Percentiles rank a stretch among this genome's conserved stretches.
Conservation (phyloP, 2,329 filamentous ascomycete genomes). For the Alternaria angustiovoidea region DNA sequence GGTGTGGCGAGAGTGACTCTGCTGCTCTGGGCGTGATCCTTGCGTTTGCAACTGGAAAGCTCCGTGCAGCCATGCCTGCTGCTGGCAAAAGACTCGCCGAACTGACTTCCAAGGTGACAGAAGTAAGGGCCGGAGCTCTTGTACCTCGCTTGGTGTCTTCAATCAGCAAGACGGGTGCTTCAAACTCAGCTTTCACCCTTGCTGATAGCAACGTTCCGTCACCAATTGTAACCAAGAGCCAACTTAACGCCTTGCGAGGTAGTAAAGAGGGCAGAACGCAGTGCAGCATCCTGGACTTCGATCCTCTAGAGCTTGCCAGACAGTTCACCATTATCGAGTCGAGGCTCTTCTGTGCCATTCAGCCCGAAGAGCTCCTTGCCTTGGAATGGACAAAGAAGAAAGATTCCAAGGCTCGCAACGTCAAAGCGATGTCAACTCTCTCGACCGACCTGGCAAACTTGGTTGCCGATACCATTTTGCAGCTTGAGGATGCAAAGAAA, state of each 20-base stretch:
- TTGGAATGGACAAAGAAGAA: constrained; percentile 94
- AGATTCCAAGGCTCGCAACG: constrained; percentile 81
- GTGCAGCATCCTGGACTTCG: constrained; percentile 86
- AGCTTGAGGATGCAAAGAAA: constrained; percentile 90
- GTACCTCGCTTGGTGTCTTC: constrained; percentile 85
- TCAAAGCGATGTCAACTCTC: constrained; percentile 90
- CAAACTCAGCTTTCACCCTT: constrained; percentile 73
- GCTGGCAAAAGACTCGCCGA: constrained; percentile 84
- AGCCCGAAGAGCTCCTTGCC: constrained; percentile 88
- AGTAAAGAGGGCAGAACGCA: constrained; percentile 76
- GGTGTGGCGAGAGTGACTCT: constrained; percentile 82
- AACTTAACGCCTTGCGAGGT: constrained; percentile 73
- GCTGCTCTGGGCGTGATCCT: constrained; percentile 78
- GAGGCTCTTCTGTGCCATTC: constrained; percentile 86
- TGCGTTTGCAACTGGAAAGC: constrained; percentile 77
- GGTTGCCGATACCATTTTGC: constrained; percentile 90
- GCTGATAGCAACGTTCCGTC: constrained; percentile 76
- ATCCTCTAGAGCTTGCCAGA: constrained; percentile 86
- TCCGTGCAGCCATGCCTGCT: constrained; percentile 73
- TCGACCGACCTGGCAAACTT: constrained; percentile 93
- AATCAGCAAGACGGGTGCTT: constrained; percentile 85
- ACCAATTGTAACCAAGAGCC: constrained; percentile 76
- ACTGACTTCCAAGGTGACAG: constrained; percentile 78
- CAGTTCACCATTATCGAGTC: constrained; percentile 95
- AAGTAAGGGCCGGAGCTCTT: constrained; percentile 71